Percentiles rank a stretch among this genome's conserved stretches.
Evolutionary conservation across 345 rosid species (phyloP).

Genomic region (Psidium friedrichsthalianum): DNA sequence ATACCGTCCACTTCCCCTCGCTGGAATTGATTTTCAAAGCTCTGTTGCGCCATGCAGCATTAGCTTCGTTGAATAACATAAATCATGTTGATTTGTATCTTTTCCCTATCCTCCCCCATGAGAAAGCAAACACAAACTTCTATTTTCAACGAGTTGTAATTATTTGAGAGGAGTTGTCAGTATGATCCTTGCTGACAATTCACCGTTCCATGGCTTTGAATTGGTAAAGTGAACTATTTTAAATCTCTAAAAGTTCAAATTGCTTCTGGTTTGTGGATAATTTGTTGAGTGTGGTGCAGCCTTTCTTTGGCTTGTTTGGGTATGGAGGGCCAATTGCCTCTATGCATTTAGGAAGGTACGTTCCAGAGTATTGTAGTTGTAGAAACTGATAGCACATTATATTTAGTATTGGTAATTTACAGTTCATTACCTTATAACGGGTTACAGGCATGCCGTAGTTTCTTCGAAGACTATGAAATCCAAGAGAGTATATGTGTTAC

Average conservation of each 20-base stretch:
- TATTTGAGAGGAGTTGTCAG: not conserved
- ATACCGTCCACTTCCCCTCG: not conserved
- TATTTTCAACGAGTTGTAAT: not conserved
- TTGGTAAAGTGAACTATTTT: not conserved
- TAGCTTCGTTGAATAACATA: not conserved
- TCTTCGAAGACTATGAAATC: conserved; percentile 59
- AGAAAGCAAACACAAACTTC: not conserved
- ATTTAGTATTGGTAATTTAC: not conserved
- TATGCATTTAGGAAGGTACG: conserved; percentile 52
- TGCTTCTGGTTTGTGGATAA: not conserved
- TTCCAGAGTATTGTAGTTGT: not conserved
- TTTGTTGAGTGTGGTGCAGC: conserved; percentile 22
- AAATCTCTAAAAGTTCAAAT: not conserved
- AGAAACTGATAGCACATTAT: not conserved
- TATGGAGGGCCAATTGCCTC: conserved; percentile 51
- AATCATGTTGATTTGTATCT: not conserved
- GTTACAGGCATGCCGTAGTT: conserved; percentile 38
- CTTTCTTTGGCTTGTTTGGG: conserved; percentile 57
- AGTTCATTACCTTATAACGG: not conserved
- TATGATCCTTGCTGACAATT: not conserved
- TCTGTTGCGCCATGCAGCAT: not conserved
- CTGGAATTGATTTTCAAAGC: not conserved
- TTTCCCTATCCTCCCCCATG: not conserved
- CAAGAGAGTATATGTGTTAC: conserved; percentile 34
- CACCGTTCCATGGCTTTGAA: not conserved